phyloP scores from a whole-genome alignment of 2,329 filamentous ascomycete species.

The Onygenales sp. region DNA sequence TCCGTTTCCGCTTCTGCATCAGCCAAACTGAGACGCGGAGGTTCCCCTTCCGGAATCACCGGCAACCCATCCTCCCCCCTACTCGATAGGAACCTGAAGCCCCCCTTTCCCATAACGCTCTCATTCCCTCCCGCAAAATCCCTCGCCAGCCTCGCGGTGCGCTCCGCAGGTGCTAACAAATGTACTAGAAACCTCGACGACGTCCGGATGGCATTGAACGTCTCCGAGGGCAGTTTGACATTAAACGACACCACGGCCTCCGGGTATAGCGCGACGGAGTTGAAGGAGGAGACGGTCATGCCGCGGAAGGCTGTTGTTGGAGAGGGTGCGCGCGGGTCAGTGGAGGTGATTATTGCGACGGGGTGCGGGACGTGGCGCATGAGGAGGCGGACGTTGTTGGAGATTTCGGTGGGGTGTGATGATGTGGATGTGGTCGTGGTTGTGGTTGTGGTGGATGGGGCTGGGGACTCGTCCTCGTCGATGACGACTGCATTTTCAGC shows the following conservation, averaged over 20 bases:
- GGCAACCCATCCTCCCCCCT: background rate
- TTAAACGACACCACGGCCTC: slow-evolving; percentile 53
- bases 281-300: slow-evolving; percentile 55
- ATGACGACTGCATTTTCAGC: background rate
- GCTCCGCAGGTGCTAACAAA: slow-evolving; percentile 31
- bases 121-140: slow-evolving; percentile 33
- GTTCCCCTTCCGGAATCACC: slow-evolving; percentile 8
- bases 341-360: slow-evolving; percentile 47
- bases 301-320: slow-evolving; percentile 30
- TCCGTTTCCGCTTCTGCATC: slow-evolving; percentile 8
- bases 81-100: slow-evolving; percentile 9
- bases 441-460: background rate
- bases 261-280: slow-evolving; percentile 47
- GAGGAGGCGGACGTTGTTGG: slow-evolving; percentile 30
- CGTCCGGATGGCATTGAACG: slow-evolving; percentile 42
- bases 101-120: slow-evolving; percentile 17
- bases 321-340: slow-evolving; percentile 21
- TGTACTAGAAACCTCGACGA: slow-evolving; percentile 43
- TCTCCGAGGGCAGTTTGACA: slow-evolving; percentile 46
- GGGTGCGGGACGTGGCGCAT: slow-evolving; percentile 50
- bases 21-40: slow-evolving; percentile 8
- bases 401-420: background rate
- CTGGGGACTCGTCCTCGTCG: slow-evolving; percentile 1
- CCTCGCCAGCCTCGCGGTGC: slow-evolving; percentile 27
- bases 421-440: background rate